Conservation (phyloP, 108 stramenopile genomes). For the Nannochloropsis gaditana region DNA sequence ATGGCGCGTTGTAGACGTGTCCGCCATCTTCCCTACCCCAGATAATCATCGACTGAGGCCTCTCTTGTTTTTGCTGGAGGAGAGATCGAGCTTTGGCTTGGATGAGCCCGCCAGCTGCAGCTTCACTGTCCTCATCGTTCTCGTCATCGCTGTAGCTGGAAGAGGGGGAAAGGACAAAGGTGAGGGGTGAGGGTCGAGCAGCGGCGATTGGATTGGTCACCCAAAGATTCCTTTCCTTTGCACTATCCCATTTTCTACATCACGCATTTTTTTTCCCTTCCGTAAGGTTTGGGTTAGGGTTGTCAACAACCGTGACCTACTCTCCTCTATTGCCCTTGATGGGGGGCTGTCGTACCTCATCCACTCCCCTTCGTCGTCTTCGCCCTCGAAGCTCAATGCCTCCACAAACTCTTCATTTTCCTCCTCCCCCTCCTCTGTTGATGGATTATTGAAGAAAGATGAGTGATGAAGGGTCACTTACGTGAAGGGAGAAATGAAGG, state of each 20-base stretch:
- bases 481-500: background rate
- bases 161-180: background rate
- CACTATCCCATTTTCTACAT: background rate
- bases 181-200: background rate
- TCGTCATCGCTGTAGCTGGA: background rate
- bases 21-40: conserved; percentile 1
- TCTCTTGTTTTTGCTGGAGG: background rate
- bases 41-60: background rate
- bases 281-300: no score
- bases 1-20: background rate
- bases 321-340: no score
- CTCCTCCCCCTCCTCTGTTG: background rate
- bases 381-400: background rate
- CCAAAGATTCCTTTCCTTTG: background rate
- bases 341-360: background rate
- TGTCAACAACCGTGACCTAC: no score
- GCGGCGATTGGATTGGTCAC: background rate
- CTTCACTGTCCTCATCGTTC: background rate
- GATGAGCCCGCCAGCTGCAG: background rate
- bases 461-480: background rate
- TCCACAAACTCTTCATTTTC: background rate
- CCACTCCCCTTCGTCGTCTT: background rate
- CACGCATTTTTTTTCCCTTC: no score
- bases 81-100: background rate
- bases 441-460: no score